Evolutionary conservation across 441 rosid species (phyloP), one percentile per base, ranked within the genome.

Genomic region (Gossypium lobatum): DNA sequence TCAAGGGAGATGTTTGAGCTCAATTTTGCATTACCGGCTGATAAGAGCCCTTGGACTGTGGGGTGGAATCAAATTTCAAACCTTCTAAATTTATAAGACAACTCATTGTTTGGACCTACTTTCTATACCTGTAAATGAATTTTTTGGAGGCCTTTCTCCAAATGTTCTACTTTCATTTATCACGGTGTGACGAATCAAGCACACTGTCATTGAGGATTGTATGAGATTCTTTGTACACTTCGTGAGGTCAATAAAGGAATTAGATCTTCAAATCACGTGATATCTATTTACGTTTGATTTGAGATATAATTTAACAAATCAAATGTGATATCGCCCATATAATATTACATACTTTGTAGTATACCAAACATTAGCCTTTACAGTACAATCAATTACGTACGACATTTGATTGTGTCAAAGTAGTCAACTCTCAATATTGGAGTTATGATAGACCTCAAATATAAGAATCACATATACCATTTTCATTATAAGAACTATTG

Each of bases 1-100:
- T 85, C 97, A 11, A 96, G 89, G 82, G 99, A 92, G 87, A 96
- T 96, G 99, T 96, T 96, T 79, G 97, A 96, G 83, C 95, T 96
- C 73, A 96, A 96, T 71, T 92, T 96, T 67, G 96, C 93, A 0
- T 73, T 86, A 61, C 99, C 98, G 42, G 73, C 91, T 0, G 99
- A 93, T 55, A 96, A 82, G 80, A 91, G 93, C 70, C 86, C 94
- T 3, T 93, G 99, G 99, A 83, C 84, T 18, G 87, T 86, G 82
- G 97, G 94, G 34, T 96, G 99, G 99, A 91, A 93, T 84, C 93
- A 78, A 65, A 89, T 96, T 68, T 90, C 99, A 62, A 89, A 91
- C 79, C 91, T 96, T 74, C 89, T 96, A 9, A 85, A 93, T 80
- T 74, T 91, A 42, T 95, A 85, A 89, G 70, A 70, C 60, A 13